Evolutionary conservation across 306 rosid genomes (phyloP).

Genomic region (Lathyrus aphaca): DNA sequence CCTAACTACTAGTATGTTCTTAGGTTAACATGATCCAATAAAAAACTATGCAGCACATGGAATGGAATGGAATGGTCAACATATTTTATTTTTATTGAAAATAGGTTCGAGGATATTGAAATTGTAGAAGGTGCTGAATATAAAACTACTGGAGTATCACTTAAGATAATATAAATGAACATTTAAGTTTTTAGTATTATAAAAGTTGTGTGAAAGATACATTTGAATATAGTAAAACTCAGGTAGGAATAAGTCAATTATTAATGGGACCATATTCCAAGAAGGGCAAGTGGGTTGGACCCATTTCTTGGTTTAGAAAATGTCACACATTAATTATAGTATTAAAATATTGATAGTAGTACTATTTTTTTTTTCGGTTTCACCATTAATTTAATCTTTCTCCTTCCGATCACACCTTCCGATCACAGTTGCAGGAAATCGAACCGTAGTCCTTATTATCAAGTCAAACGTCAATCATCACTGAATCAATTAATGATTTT

Average conservation of each 20-base stretch:
- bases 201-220: conserved; percentile 30
- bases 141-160: conserved; percentile 37
- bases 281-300: conserved; percentile 48
- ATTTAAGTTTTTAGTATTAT: conserved; percentile 13
- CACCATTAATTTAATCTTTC: too few species aligned
- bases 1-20: neutral
- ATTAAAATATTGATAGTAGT: neutral
- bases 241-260: conserved; percentile 48
- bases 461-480: too few species aligned
- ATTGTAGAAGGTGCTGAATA: conserved; percentile 36
- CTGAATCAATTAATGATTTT: too few species aligned
- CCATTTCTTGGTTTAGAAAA: conserved; percentile 48
- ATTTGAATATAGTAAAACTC: conserved; percentile 34
- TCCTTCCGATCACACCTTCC: too few species aligned
- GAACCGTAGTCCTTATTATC: too few species aligned
- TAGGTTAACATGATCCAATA: too few species aligned
- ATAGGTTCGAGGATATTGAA: conserved; percentile 39
- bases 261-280: conserved; percentile 53
- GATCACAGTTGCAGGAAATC: too few species aligned
- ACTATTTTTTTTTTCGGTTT: conserved; percentile 21
- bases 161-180: conserved; percentile 20
- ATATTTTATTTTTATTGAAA: conserved; percentile 17
- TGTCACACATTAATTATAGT: conserved; percentile 41
- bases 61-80: conserved; percentile 51
- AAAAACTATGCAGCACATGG: conserved; percentile 15